Evolutionary conservation across 768 basidiomycete species (phyloP), one percentile per base, ranked within the genome.

Genomic region (Astraeus odoratus): DNA sequence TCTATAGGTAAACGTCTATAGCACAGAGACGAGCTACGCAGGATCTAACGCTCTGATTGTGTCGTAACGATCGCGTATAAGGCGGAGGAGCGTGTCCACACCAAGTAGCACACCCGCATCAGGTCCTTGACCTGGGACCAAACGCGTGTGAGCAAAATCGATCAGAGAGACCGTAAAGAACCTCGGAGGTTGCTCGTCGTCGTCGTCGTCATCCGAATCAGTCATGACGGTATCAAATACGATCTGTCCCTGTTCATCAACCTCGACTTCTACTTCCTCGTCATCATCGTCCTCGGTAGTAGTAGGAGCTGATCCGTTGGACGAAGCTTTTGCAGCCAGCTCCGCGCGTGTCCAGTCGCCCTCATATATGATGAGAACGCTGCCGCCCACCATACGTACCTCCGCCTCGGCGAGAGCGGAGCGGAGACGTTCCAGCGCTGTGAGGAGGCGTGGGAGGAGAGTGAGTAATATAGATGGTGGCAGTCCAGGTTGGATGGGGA

Each of bases 71-170:
- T 67, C 77, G 47, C 81, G 74, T 42, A 95, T 54, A 45, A 96
- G 60, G 5, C 52, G 54, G 23, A 84, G 60, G 30, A 86, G 60
- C 0, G 83, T 92, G 42, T 80, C 68, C 47, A 97, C 52, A 3
- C 93, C 95, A 26, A 67, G 61, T 51, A 95, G 60, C 15, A 94
- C 80, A 0, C 95, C 86, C 30, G 74, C 64, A 59, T 97, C 94
- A 2, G 81, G 80, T 4, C 93, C 94, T 54, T 78, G 55, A 0
- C 85, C 89, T 0, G 79, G 75, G 6, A 65, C 71, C 10, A 86
- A 50, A 19, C 75, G 68, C 2, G 92, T 85, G 62, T 98, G 95
- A 6, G 93, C 94, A 61, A 99, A 97, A 68, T 99, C 95, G 52
- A 98, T 97, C 51, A 96, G 67, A 52, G 83, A 83, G 48, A 96